These are phyloP conservation scores for Neurospora sp. DNA, from an alignment of 495 filamentous ascomycete species.

Conservation along the genomic window DNA sequence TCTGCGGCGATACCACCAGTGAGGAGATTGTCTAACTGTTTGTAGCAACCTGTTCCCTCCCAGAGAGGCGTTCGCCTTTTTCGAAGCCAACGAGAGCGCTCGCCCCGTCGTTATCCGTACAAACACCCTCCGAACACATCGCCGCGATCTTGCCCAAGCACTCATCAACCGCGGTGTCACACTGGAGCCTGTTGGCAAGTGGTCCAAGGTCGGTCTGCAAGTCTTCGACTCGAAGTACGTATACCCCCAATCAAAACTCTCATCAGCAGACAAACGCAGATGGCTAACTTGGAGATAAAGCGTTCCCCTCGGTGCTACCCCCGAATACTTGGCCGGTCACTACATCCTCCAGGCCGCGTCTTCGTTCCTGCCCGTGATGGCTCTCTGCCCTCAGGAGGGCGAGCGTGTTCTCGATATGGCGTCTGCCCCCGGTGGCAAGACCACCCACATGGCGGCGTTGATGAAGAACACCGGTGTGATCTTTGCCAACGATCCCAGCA, in stretches of 20 bases:
- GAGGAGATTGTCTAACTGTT: constrained; percentile 24
- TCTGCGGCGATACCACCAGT: background rate
- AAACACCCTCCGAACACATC: constrained; percentile 88
- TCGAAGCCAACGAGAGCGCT: constrained; percentile 89
- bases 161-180: constrained; percentile 96
- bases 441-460: constrained; percentile 87
- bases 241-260: background rate
- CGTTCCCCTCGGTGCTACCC: constrained; percentile 93
- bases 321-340: constrained; percentile 92
- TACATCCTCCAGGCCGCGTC: constrained; percentile 97
- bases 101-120: constrained; percentile 75
- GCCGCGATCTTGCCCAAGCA: constrained; percentile 82
- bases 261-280: background rate
- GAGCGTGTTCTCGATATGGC: constrained; percentile 89
- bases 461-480: constrained; percentile 98
- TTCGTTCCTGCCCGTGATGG: constrained; percentile 97
- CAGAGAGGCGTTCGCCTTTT: constrained; percentile 93
- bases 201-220: constrained; percentile 95
- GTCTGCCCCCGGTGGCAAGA: constrained; percentile 95
- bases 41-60: constrained; percentile 71
- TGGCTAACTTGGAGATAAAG: constrained; percentile 1
- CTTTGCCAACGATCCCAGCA: constrained; percentile 94
- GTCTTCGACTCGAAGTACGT: constrained; percentile 70
- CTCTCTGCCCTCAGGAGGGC: constrained; percentile 83
- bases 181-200: constrained; percentile 93